phyloP scores from a whole-genome alignment of 495 filamentous ascomycete genomes.

The Immersiella caudata region DNA sequence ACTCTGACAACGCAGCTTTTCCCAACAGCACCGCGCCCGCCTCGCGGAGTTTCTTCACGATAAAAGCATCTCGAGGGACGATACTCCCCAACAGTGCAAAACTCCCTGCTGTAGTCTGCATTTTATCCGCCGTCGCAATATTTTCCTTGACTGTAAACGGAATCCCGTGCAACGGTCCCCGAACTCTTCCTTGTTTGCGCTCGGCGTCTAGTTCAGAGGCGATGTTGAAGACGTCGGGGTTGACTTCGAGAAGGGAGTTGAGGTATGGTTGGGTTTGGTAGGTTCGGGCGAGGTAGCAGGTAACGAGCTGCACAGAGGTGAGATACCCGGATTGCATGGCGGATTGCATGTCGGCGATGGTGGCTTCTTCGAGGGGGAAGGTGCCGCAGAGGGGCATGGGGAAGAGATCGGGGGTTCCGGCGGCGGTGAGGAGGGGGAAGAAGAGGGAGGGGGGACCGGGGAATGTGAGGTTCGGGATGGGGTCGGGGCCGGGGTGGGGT shows the following conservation, averaged over 20 bases:
- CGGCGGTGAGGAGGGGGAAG: constrained; percentile 25
- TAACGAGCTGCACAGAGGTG: constrained; percentile 51
- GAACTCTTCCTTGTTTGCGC: constrained; percentile 54
- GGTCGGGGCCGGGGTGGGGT: background rate
- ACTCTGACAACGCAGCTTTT: constrained; percentile 71
- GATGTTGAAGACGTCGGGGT: constrained; percentile 59
- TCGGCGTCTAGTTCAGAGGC: constrained; percentile 62
- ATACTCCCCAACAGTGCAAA: constrained; percentile 62
- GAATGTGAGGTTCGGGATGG: background rate
- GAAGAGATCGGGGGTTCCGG: constrained; percentile 26
- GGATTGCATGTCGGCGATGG: constrained; percentile 46
- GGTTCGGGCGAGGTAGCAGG: constrained; percentile 57
- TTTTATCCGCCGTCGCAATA: constrained; percentile 41
- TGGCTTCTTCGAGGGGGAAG: constrained; percentile 63
- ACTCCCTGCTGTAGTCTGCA: constrained; percentile 54
- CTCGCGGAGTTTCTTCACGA: constrained; percentile 62
- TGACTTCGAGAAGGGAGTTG: constrained; percentile 58
- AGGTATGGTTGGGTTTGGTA: constrained; percentile 60
- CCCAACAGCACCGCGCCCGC: constrained; percentile 71
- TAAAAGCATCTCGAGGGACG: constrained; percentile 66
- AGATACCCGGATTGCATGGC: constrained; percentile 43
- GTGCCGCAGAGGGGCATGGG: constrained; percentile 65
- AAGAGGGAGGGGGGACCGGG: constrained; percentile 16
- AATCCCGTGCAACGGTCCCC: constrained; percentile 69
- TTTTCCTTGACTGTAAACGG: constrained; percentile 72